Evolutionary conservation across 176 grass and related monocot genomes (phyloP), one percentile per base, ranked within the genome.

Genomic region (Bolboschoenus planiculmis): DNA sequence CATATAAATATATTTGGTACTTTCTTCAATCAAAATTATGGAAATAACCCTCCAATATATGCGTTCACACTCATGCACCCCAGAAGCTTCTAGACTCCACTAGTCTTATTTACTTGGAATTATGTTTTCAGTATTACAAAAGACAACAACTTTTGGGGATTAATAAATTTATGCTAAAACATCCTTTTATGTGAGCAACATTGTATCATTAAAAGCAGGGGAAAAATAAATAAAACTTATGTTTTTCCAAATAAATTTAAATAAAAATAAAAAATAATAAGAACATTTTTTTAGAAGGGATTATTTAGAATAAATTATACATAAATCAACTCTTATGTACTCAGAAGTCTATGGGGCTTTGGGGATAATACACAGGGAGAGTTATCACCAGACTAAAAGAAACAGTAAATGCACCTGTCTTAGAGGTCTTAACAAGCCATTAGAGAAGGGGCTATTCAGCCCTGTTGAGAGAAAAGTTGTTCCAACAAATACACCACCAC

Each of bases 401-500:
- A 75, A 48, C 43, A 51, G 71, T 75, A 30, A 48, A 48, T 50
- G 24, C 70, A 94, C 95, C 92, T 93, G 92, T 91, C 92, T 84
- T 35, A 94, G 81, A 42, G 95, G 90, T 66, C 80, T 87, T 14
- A 92, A 75, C 39, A 87, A 90, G 10, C 85, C 85, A 30, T 81
- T 55, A 65, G 90, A 90, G 50, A 97, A 86, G 0, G 88, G 95
- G 40, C 80, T 94, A 74, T 97, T 97, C 26, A 87, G 31, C 6
- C 88, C 65, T 42, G 92, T 88, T 27, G 88, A 89, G 47, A 97
- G 80, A 83, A 97, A 97, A 14, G 95, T 94, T 13, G 95, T 94
- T 44, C 85, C 95, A 5, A 97, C 95, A 75, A 97, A 97, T 1
- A 94, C 73, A n/a, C 94, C 95, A 35, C 95, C 95, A 56, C 92